A percentile compares a stretch with the other conserved stretches of the same genome.
Conservation (phyloP, 257 asterid genomes). For the Nicotiana noctiflora region DNA sequence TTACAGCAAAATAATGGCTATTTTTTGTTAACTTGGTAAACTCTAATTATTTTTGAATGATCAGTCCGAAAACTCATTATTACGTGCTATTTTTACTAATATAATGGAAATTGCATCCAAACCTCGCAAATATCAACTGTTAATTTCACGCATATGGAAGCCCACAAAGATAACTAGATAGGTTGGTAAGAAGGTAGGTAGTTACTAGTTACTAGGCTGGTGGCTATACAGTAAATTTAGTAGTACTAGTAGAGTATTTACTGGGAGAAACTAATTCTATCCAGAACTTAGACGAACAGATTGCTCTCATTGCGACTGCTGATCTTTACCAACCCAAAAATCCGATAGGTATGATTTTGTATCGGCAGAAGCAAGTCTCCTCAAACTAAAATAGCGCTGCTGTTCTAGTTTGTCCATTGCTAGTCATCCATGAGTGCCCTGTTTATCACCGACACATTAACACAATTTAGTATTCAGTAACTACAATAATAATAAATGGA, state of each 20-base stretch:
- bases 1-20: too few relatives aligned
- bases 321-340: neutral
- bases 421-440: constrained; percentile 19
- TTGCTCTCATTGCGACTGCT: neutral
- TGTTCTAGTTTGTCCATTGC: constrained; percentile 9
- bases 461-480: neutral
- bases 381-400: neutral
- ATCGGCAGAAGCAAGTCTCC: neutral
- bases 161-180: neutral
- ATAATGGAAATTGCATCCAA: neutral
- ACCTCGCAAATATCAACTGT: neutral
- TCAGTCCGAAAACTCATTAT: too few relatives aligned
- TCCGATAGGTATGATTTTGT: neutral
- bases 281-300: neutral
- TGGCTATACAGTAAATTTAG: neutral
- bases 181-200: neutral
- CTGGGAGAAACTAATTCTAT: neutral
- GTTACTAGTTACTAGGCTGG: neutral
- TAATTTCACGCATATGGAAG: neutral
- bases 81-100: too few relatives aligned
- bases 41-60: too few relatives aligned
- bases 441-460: neutral
- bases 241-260: too few relatives aligned
- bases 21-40: too few relatives aligned
- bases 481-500: neutral